Evolutionary conservation across 139 green algal species (phyloP).

Genomic region (Chlamydomonas sp.): DNA sequence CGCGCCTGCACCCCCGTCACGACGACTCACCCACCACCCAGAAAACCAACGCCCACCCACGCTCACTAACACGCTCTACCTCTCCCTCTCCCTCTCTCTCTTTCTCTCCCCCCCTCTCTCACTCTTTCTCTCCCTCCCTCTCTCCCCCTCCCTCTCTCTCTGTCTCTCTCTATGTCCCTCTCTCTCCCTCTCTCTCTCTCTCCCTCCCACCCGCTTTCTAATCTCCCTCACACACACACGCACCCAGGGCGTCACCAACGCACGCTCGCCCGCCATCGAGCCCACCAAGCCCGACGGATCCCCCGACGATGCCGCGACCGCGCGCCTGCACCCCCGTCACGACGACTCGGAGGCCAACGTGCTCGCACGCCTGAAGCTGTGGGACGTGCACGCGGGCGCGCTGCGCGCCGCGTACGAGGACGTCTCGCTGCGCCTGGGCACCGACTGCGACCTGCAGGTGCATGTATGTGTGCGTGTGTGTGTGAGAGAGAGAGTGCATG

Average conservation of each 20-base stretch:
- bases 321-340: slow-evolving; percentile 33
- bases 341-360: slow-evolving; percentile 68
- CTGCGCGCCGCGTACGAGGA: slow-evolving; percentile 40
- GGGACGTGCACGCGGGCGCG: slow-evolving; percentile 39
- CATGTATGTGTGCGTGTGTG: not conserved
- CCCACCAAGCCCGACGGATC: slow-evolving; percentile 26
- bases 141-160: no score
- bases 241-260: slow-evolving; percentile 12
- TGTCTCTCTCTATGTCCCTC: no score
- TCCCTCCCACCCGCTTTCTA: no score
- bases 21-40: no score
- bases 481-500: no score
- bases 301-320: slow-evolving; percentile 34
- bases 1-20: slow-evolving; percentile 33
- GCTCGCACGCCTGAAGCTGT: slow-evolving; percentile 35
- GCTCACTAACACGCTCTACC: no score
- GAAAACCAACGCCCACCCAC: no score
- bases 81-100: no score
- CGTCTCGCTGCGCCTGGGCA: slow-evolving; percentile 32
- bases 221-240: no score
- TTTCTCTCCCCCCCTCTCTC: no score
- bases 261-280: slow-evolving; percentile 25
- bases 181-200: no score
- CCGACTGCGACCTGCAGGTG: not conserved
- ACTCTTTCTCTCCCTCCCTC: no score